These are phyloP conservation scores for Malbranchea cinnamomea DNA, from an alignment of 2,329 filamentous ascomycete species.

Conservation along the genomic window DNA sequence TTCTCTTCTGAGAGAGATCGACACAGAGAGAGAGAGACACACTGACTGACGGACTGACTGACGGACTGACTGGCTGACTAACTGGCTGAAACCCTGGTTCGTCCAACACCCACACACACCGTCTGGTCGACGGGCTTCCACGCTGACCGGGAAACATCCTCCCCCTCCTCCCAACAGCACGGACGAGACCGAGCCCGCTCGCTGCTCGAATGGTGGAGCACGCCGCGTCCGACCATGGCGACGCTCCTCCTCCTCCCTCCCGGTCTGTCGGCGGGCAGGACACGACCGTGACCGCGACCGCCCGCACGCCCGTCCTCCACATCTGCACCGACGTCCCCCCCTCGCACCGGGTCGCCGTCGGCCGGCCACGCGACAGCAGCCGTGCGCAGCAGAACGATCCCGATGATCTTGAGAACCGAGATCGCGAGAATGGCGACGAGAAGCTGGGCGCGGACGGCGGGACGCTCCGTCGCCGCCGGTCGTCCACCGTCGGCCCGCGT, in stretches of 20 bases:
- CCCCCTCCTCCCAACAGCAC: no score
- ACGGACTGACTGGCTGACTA: no score
- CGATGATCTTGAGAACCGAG: slow-evolving; percentile 1
- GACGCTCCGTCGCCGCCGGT: slow-evolving; percentile 25
- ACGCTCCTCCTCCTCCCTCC: neutral
- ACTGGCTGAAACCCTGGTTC: no score
- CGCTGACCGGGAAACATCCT: no score
- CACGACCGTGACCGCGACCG: slow-evolving; percentile 2
- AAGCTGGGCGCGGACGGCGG: slow-evolving; percentile 17
- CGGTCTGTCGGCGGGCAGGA: neutral
- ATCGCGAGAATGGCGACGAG: neutral
- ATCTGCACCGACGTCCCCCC: slow-evolving; percentile 7
- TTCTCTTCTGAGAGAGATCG: no score
- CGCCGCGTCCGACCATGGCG: neutral
- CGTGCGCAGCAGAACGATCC: neutral
- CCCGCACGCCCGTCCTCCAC: slow-evolving; percentile 8
- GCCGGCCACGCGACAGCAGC: neutral
- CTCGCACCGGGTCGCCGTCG: neutral
- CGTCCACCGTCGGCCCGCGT: slow-evolving; percentile 27
- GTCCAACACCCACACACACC: no score
- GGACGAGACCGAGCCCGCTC: no score
- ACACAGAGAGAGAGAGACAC: no score
- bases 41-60: no score
- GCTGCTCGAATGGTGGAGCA: no score
- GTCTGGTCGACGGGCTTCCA: no score